phyloP scores from a whole-genome alignment of 768 basidiomycete genomes.

The Leccinum disarticulatum region DNA sequence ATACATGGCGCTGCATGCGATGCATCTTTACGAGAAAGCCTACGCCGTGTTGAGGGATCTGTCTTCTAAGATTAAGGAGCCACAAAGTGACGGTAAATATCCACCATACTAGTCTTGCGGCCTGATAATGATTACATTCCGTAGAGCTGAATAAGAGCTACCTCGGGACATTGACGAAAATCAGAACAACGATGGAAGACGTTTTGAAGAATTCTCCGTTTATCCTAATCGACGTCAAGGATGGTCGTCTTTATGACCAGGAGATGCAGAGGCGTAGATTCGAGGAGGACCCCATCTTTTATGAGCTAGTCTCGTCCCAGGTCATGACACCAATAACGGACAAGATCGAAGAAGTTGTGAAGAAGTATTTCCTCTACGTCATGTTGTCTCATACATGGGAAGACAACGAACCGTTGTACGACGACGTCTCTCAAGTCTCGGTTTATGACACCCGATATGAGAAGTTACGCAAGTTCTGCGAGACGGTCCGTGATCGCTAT shows the following conservation, averaged over 20 bases:
- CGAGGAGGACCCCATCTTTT: not conserved
- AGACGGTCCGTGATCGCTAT: constrained; percentile 4
- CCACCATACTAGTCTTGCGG: too few relatives aligned
- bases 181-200: not conserved
- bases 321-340: not conserved
- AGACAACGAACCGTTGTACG: constrained; percentile 8
- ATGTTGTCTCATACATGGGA: constrained; percentile 23
- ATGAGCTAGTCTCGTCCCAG: constrained; percentile 5
- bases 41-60: too few relatives aligned
- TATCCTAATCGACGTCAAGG: constrained; percentile 9
- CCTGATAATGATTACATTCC: not conserved
- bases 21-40: too few relatives aligned
- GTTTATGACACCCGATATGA: constrained; percentile 2
- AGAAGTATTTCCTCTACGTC: constrained; percentile 11
- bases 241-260: constrained; percentile 5
- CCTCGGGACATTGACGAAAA: not conserved
- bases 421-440: not conserved
- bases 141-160: constrained; percentile 6
- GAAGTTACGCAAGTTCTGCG: constrained; percentile 12
- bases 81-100: too few relatives aligned
- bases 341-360: constrained; percentile 3
- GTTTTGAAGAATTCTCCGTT: constrained; percentile 7
- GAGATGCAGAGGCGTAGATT: constrained; percentile 1
- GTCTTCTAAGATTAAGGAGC: too few relatives aligned
- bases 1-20: too few relatives aligned